A percentile compares a stretch with the other conserved stretches of the same genome.
Conservation (phyloP, 2,329 filamentous ascomycete species). For the Ciborinia camelliae region DNA sequence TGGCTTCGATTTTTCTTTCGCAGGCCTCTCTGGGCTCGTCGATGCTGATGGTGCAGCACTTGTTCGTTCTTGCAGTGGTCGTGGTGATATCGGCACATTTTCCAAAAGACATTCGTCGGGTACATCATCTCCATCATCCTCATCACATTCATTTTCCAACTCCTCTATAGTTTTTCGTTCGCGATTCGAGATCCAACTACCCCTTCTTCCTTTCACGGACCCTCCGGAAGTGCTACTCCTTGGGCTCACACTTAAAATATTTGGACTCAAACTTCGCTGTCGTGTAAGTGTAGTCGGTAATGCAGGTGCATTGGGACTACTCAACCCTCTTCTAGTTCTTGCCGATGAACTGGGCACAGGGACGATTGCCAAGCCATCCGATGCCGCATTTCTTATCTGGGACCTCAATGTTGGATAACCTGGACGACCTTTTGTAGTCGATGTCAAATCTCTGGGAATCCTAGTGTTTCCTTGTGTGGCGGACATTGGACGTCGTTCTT, state of each 20-base stretch:
- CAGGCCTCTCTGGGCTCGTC: slow-evolving; percentile 34
- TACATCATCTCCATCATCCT: slow-evolving; percentile 73
- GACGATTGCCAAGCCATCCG: slow-evolving; percentile 34
- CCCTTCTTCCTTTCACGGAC: slow-evolving; percentile 25
- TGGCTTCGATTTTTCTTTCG: slow-evolving; percentile 33
- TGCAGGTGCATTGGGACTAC: slow-evolving; percentile 28
- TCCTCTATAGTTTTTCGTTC: slow-evolving; percentile 66
- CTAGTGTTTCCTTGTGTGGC: slow-evolving; percentile 27
- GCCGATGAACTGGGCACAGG: slow-evolving; percentile 27
- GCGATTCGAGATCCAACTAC: slow-evolving; percentile 66
- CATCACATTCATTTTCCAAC: slow-evolving; percentile 72
- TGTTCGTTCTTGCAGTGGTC: slow-evolving; percentile 54
- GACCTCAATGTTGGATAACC: slow-evolving; percentile 30
- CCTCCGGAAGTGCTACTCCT: slow-evolving; percentile 31
- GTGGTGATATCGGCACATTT: slow-evolving; percentile 80
- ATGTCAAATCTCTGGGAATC: slow-evolving; percentile 35
- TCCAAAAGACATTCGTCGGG: slow-evolving; percentile 76
- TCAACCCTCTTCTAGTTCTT: slow-evolving; percentile 27
- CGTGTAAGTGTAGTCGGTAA: slow-evolving; percentile 30
- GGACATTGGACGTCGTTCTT: slow-evolving; percentile 30
- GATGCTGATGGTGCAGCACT: slow-evolving; percentile 52
- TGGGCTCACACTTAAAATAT: slow-evolving; percentile 22
- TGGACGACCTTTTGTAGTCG: slow-evolving; percentile 25
- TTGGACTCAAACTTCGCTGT: slow-evolving; percentile 35
- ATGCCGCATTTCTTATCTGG: slow-evolving; percentile 30